Evolutionary conservation across 2,329 filamentous ascomycete genomes (phyloP).

Genomic region (Fusarium tanahbumbuense): DNA sequence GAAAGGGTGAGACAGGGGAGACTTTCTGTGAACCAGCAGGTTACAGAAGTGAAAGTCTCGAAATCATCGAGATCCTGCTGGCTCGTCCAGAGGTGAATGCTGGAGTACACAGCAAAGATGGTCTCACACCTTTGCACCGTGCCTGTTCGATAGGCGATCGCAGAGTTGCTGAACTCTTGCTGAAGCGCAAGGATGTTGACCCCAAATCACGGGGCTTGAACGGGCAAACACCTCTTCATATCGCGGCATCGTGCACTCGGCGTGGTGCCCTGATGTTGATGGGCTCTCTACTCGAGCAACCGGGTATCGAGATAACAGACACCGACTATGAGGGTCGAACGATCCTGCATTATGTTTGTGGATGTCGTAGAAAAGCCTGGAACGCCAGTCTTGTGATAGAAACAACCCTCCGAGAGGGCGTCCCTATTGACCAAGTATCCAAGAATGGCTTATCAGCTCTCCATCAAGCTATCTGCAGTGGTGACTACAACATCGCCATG

Average conservation of each 20-base stretch:
- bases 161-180: background rate
- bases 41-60: background rate
- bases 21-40: background rate
- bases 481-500: background rate
- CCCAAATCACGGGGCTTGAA: background rate
- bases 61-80: slow-evolving; percentile 11
- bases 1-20: no score
- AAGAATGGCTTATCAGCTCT: slow-evolving; percentile 1
- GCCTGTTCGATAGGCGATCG: slow-evolving; percentile 4
- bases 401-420: background rate
- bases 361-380: background rate
- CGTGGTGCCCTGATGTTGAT: background rate
- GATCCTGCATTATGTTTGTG: slow-evolving; percentile 9
- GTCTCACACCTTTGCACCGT: background rate
- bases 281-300: background rate
- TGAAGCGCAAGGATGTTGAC: slow-evolving; percentile 11
- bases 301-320: background rate
- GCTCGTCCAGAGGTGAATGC: background rate
- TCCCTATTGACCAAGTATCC: slow-evolving; percentile 5
- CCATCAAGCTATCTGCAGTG: background rate
- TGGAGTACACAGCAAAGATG: background rate
- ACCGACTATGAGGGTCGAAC: slow-evolving; percentile 1
- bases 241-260: background rate
- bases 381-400: background rate
- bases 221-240: slow-evolving; percentile 18